Evolutionary conservation across 768 basidiomycete species (phyloP).

Genomic region (Suillus hirtellus): DNA sequence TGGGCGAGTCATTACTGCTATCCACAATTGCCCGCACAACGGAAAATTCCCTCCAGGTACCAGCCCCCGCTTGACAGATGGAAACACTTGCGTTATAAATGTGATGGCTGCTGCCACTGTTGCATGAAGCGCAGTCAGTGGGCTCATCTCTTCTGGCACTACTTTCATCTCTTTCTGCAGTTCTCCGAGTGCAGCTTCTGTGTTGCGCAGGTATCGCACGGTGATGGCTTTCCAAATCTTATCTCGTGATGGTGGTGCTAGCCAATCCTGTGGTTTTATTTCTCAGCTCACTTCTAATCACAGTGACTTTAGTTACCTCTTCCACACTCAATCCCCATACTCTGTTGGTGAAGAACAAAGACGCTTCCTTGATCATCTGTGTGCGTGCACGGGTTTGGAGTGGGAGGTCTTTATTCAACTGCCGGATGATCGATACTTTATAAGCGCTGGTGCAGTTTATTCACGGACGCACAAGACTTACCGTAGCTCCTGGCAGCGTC

Average conservation of each 20-base stretch:
- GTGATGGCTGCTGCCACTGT: slow-evolving; percentile 21
- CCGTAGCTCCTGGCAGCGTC: slow-evolving; percentile 15
- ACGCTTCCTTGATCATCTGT: slow-evolving; percentile 27
- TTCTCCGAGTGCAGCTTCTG: slow-evolving; percentile 19
- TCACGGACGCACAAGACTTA: slow-evolving; percentile 11
- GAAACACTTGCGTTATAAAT: slow-evolving; percentile 25
- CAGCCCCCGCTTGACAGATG: slow-evolving; percentile 17
- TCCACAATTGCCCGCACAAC: slow-evolving; percentile 26
- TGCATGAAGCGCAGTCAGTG: slow-evolving; percentile 20
- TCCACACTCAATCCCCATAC: slow-evolving; percentile 9
- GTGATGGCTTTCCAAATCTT: slow-evolving; percentile 22
- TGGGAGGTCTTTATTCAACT: slow-evolving; percentile 15
- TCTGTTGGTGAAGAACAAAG: slow-evolving; percentile 23
- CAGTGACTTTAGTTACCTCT: slow-evolving; percentile 14
- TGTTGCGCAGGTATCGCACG: slow-evolving; percentile 23
- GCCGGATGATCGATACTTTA: neutral
- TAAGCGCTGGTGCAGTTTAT: neutral
- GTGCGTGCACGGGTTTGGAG: slow-evolving; percentile 19
- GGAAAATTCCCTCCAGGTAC: slow-evolving; percentile 18
- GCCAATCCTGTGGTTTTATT: slow-evolving; percentile 17
- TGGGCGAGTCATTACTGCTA: slow-evolving; percentile 17
- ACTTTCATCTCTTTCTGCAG: slow-evolving; percentile 16
- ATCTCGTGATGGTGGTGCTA: slow-evolving; percentile 22
- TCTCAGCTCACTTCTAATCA: neutral
- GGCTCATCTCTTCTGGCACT: slow-evolving; percentile 15